Base-by-base conservation (phyloP, 345 rosid genomes). In the Sonneratia caseolaris region DNA sequence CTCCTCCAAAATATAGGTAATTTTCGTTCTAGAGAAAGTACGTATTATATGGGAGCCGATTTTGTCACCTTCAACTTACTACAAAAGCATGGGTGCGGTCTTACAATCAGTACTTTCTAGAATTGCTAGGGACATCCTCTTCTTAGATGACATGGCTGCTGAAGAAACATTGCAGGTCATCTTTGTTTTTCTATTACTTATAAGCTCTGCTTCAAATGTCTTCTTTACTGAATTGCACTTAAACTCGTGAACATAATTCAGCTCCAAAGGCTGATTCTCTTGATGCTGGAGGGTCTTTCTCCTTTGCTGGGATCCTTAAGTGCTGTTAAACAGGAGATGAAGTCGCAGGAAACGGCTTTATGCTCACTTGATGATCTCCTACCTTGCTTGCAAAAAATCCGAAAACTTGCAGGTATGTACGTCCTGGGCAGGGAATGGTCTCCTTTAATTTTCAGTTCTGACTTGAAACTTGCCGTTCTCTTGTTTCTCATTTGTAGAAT, bases 81-180 rank as follows among this genome's bases (percentile, higher is more conserved):
- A 85, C 79, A 88, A 83, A 78, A 87, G 97, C 84, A 89, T 90
- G 94, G 87, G 94, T 75, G 67, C 74, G 16, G 89, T 90, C 78
- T 80, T 95, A 72, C 98, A 92, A 69, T 89, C 96, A 0, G 91
- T 92, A 49, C 86, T 95, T 77, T 87, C 88, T 66, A 84, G 94
- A 82, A 85, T 92, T 61, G 53, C 86, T 3, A 84, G 71, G 82
- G 96, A 95, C 76, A 83, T 92, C 69, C 92, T 95, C 76, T 87
- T 86, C 73, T 77, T 95, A 68, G 99, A 95, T 76, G 99, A 95
- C 78, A 85, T 95, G 84, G 98, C 99, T 37, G 98, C 99, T 15
- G 99, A 95, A 72, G 99, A 95, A 83, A 92, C 99, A 69, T 81
- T 90, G 71, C 92, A 89, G 94, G 99, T 89, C 72, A 64, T 38